phyloP scores from a whole-genome alignment of 352 stramenopile genomes.

The Globisporangium cederbergense region DNA sequence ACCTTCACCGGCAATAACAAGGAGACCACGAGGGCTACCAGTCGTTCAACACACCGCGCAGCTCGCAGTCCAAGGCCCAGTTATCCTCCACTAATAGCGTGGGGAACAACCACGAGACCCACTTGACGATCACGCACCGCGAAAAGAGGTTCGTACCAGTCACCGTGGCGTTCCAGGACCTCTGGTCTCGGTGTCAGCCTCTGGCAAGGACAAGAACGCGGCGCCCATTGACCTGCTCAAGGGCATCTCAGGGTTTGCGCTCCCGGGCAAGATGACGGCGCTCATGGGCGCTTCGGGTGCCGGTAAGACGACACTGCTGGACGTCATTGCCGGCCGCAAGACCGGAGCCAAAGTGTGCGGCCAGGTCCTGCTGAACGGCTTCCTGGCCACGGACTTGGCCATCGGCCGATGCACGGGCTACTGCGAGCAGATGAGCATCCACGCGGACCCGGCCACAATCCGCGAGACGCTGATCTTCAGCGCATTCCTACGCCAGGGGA shows the following conservation, averaged over 20 bases:
- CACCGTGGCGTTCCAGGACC: constrained; percentile 21
- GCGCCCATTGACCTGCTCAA: constrained; percentile 28
- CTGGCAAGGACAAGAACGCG: constrained; percentile 6
- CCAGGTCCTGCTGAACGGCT: constrained; percentile 79
- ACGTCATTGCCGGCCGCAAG: constrained; percentile 89
- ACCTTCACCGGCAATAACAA: neutral
- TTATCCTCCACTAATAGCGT: neutral
- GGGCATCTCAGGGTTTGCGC: constrained; percentile 27
- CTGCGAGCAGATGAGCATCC: constrained; percentile 71
- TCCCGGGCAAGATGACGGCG: constrained; percentile 34
- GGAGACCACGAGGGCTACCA: neutral
- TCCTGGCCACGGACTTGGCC: constrained; percentile 21
- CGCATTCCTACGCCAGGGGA: constrained; percentile 50
- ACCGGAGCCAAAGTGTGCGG: constrained; percentile 62
- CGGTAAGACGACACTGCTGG: constrained; percentile 88
- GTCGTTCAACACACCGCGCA: neutral
- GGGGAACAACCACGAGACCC: neutral
- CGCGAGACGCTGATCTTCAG: constrained; percentile 82
- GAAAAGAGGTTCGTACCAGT: constrained; percentile 19
- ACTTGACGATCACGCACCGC: neutral
- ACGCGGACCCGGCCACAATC: constrained; percentile 76
- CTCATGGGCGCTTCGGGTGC: constrained; percentile 45
- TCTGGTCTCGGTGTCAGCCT: constrained; percentile 20
- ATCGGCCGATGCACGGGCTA: constrained; percentile 23
- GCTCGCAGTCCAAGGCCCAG: too few relatives aligned